Evolutionary conservation across 23 red algal species (phyloP).

Genomic region (Gracilaria domingensis): DNA sequence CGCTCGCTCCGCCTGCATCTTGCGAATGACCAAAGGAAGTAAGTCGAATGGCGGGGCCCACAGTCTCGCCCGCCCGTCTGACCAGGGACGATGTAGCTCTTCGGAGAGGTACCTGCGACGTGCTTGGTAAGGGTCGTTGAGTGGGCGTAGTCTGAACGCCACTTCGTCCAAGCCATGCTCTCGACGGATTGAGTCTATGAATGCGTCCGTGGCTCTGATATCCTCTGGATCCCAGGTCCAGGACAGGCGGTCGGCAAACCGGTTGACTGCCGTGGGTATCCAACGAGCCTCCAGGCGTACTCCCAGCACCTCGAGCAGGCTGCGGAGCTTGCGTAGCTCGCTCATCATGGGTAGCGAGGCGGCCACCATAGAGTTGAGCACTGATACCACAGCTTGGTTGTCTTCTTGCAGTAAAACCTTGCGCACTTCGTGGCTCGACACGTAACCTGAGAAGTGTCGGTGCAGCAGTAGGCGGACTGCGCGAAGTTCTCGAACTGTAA

Average conservation of each 20-base stretch:
- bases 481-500: slow-evolving; percentile 15
- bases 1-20: too few species aligned
- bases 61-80: too few species aligned
- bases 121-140: too few species aligned
- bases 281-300: slow-evolving; percentile 12
- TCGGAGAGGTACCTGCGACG: too few species aligned
- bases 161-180: slow-evolving; percentile 10
- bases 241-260: slow-evolving; percentile 41
- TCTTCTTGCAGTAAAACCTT: slow-evolving; percentile 41
- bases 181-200: slow-evolving; percentile 9
- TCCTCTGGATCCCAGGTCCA: slow-evolving; percentile 37
- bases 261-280: slow-evolving; percentile 36
- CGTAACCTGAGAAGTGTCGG: slow-evolving; percentile 2
- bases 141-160: slow-evolving; percentile 7
- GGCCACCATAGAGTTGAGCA: slow-evolving; percentile 33
- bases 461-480: slow-evolving; percentile 45
- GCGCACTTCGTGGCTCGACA: slow-evolving; percentile 1
- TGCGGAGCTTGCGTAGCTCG: slow-evolving; percentile 19
- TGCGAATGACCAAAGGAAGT: too few species aligned
- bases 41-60: too few species aligned
- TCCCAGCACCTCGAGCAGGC: background rate
- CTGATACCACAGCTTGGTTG: slow-evolving; percentile 60
- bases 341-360: slow-evolving; percentile 42
- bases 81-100: too few species aligned
- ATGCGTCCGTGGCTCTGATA: background rate